Base-by-base conservation (phyloP, 805 yeast genomes). In the Sugiyamaella boreocaroliniensis region DNA sequence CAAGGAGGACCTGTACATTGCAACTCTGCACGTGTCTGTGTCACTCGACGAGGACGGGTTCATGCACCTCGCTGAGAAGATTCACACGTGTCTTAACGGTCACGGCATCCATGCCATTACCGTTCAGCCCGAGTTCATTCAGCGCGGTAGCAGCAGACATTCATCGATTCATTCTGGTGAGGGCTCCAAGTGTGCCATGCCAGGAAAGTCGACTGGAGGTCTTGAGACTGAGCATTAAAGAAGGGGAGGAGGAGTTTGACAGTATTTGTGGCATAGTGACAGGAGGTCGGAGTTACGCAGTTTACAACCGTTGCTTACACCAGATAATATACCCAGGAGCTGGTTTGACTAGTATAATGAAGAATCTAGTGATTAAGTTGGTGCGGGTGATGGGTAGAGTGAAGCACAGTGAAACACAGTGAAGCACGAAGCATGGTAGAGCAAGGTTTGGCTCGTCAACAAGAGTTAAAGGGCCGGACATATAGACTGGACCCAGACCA, bases 81-180 rank as follows among this genome's bases (percentile, higher is more conserved):
- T 92, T 50, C 81, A 93, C 68, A 79, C 79, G 49, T 82, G 89
- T 45, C 76, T 92, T 62, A 96, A 88, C 62, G 81, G 77, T 26
- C 85, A 83, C 64, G 96, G 96, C 45, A 83, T 92, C 55, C 95
- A 90, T 64, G 85, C 93, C 40, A 96, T 92, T 16, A 92, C 99
- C 1, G 90, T 93, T 48, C 99, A 92, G 70, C 99, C 99, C 0
- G 99, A 92, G 71, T 93, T 92, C 63, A 66, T 53, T 18, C 51
- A 22, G n/a, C 9, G 18, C 2, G 16, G 34, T 15, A 12, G 15
- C 5, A 41, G 46, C 32, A 15, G 51, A 37, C 51, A 26, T 12
- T 48, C 46, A 14, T 41, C 51, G 15, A 19, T 29, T 11, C 16
- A 43, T 29, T 20, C 16, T 18, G 18, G 32, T 29, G 16, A 32